Evolutionary conservation across 345 rosid species (phyloP).

Genomic region (Heritiera littoralis): DNA sequence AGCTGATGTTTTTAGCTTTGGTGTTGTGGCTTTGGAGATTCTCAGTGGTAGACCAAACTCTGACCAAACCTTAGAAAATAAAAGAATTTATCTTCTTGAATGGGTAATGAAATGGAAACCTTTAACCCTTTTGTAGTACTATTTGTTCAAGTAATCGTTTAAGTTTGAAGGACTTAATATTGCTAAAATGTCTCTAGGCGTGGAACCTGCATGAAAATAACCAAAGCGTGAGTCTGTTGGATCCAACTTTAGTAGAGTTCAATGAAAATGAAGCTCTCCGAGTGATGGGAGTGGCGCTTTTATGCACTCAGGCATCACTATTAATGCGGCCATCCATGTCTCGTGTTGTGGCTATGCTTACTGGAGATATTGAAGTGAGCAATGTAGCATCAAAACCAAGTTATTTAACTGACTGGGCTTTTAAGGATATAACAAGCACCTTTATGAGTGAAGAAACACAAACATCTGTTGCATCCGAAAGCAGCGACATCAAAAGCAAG

Average conservation of each 20-base stretch:
- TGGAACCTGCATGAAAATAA: slow-evolving; percentile 54
- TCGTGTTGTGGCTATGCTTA: slow-evolving; percentile 20
- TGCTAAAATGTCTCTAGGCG: slow-evolving; percentile 39
- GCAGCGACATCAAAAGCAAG: background rate
- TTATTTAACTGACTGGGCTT: slow-evolving; percentile 53
- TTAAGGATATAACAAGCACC: slow-evolving; percentile 27
- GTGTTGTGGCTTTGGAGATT: slow-evolving; percentile 61
- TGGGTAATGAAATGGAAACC: slow-evolving; percentile 41
- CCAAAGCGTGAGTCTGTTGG: slow-evolving; percentile 36
- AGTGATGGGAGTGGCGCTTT: slow-evolving; percentile 47
- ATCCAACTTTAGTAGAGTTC: slow-evolving; percentile 32
- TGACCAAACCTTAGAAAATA: slow-evolving; percentile 42
- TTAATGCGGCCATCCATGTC: slow-evolving; percentile 43
- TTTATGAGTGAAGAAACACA: background rate
- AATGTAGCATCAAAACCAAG: slow-evolving; percentile 47
- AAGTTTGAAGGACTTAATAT: background rate
- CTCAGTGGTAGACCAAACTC: slow-evolving; percentile 70
- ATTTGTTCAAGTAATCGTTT: background rate
- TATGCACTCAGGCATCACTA: slow-evolving; percentile 60
- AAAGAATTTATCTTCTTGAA: slow-evolving; percentile 64
- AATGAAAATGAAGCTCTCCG: slow-evolving; percentile 49
- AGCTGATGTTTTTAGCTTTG: slow-evolving; percentile 70
- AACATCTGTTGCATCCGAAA: background rate
- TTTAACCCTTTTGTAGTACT: background rate
- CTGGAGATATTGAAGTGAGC: slow-evolving; percentile 37